Evolutionary conservation across 2,329 filamentous ascomycete species (phyloP), one percentile per base, ranked within the genome.

Genomic region (Fusarium anguioides): DNA sequence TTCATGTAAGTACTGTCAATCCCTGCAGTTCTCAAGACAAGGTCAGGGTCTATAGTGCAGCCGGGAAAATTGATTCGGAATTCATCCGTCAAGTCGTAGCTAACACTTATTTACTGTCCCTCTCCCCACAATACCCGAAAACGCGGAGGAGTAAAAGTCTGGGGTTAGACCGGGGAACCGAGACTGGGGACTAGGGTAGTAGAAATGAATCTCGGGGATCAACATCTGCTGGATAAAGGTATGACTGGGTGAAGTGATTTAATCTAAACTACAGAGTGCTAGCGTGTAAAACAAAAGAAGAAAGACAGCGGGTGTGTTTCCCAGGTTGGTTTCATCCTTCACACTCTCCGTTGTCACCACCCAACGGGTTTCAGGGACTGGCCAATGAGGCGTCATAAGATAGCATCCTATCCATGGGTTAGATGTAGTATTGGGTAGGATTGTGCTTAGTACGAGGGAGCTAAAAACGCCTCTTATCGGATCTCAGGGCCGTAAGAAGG

Each of bases 21-120:
- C 69, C 60, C 39, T 53, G 62, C 27, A 64, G 40, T 29, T 15
- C 31, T 20, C 20, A 64, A 65, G 33, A 9, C 18, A n/a, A 49
- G 44, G 44, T 14, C 40, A 41, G 69, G 64, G 39, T 57, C 57
- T 57, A 63, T 66, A 70, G 65, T 40, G 66, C 48, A 72, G 51
- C 56, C 66, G 73, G 71, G n/a, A 74, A 72, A 75, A 75, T 63
- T 39, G 42, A 35, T 15, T 46, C 37, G 26, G 21, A 29, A 66
- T 73, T 75, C 68, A 74, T 58, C 73, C 73, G 54, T 60, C 53
- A 64, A 66, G 67, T 63, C n/a, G 36, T 36, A 42, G 36, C 20
- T 18, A 20, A 48, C 51, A 46, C 44, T 52, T 63, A 36, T 47
- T n/a, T 21, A 17, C 31, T 33, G 44, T 51, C 18, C 15, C 15